A percentile compares a stretch with the other conserved stretches of the same genome.
Conservation (phyloP, 2,329 filamentous ascomycete genomes). For the Nigrograna mackinnonii region DNA sequence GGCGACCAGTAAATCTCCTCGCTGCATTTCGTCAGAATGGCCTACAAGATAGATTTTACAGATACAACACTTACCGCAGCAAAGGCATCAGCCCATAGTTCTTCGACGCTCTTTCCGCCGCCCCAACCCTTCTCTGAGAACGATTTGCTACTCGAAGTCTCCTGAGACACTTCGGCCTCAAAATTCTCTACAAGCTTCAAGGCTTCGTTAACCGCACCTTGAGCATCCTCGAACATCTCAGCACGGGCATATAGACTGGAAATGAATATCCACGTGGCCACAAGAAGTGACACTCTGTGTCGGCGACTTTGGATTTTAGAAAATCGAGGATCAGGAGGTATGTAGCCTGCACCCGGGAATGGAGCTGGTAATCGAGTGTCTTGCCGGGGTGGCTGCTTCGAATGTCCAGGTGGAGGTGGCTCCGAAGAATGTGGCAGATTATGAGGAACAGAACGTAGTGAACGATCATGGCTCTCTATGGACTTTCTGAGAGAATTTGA, state of each 20-base stretch:
- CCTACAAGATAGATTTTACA: not conserved
- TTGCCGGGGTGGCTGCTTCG: conserved; percentile 46
- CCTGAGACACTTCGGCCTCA: conserved; percentile 67
- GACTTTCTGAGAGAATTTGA: conserved; percentile 28
- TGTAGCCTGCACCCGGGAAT: conserved; percentile 36
- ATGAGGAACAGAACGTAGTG: conserved; percentile 43
- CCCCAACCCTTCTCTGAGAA: conserved; percentile 75
- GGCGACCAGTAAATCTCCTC: conserved; percentile 68
- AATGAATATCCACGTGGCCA: conserved; percentile 89
- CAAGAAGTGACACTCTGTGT: conserved; percentile 62
- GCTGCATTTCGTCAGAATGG: conserved; percentile 47
- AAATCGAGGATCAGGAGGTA: conserved; percentile 52
- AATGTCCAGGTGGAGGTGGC: conserved; percentile 44
- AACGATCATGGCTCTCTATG: conserved; percentile 35
- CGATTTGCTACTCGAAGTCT: conserved; percentile 64
- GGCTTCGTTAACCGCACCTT: conserved; percentile 80
- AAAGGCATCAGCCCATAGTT: conserved; percentile 82
- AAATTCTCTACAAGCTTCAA: conserved; percentile 72
- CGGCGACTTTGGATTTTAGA: conserved; percentile 55
- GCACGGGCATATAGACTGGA: conserved; percentile 86
- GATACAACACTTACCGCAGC: conserved; percentile 66
- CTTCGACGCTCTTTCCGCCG: conserved; percentile 77
- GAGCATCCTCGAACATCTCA: conserved; percentile 76
- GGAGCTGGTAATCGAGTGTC: conserved; percentile 47
- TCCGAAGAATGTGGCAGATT: conserved; percentile 38